A percentile compares a stretch with the other conserved stretches of the same genome.
phyloP scores from a whole-genome alignment of 441 rosid species.

The Corymbia citriodora region DNA sequence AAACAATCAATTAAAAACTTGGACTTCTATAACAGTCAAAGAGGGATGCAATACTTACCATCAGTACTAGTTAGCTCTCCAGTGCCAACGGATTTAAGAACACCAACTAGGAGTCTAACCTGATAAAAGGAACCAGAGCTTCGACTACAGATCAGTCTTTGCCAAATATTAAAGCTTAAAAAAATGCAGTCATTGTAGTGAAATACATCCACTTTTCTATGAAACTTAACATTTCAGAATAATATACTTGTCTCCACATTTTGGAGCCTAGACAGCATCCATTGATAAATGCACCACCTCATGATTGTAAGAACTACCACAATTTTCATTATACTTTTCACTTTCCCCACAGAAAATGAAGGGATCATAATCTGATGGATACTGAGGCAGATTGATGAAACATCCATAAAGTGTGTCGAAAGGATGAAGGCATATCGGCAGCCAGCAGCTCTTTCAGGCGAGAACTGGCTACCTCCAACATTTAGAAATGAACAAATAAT shows the following conservation, averaged over 20 bases:
- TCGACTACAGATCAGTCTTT: neutral
- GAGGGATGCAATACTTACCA: conserved; percentile 29
- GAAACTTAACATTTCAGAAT: neutral
- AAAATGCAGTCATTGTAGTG: neutral
- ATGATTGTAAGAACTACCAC: neutral
- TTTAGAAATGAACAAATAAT: neutral
- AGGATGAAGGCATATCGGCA: neutral
- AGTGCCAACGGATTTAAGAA: conserved; percentile 77
- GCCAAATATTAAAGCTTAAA: neutral
- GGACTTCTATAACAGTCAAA: neutral
- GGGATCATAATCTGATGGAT: neutral
- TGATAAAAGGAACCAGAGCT: conserved; percentile 19
- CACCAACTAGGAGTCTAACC: conserved; percentile 91
- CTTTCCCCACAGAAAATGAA: neutral
- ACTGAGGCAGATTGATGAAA: neutral
- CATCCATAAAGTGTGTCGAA: neutral
- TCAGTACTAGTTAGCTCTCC: conserved; percentile 63
- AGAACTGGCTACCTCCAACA: neutral
- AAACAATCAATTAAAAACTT: neutral
- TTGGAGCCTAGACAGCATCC: neutral
- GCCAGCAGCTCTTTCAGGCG: neutral
- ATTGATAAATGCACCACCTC: neutral
- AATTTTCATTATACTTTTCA: neutral
- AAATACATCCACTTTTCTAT: neutral
- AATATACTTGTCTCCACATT: neutral